phyloP scores from a whole-genome alignment of 2,329 filamentous ascomycete genomes.

The Neofusicoccum ribis region DNA sequence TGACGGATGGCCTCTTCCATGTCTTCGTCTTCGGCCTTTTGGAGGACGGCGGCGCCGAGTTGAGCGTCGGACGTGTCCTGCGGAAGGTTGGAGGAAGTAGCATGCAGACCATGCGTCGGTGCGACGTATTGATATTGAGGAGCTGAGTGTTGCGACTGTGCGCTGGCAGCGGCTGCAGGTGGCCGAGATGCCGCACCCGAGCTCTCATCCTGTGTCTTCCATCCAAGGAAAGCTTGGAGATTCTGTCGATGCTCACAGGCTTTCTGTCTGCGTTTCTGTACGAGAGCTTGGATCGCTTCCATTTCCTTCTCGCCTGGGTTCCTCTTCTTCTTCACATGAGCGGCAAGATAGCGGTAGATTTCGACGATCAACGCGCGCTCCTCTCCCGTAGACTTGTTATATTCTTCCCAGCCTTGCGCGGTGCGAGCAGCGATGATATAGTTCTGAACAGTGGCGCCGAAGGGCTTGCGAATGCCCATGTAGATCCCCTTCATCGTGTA shows the following conservation, averaged over 20 bases:
- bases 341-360: constrained; percentile 63
- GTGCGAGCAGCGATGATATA: constrained; percentile 79
- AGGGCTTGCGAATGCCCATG: constrained; percentile 70
- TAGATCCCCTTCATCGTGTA: constrained; percentile 83
- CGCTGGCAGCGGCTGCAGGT: not conserved
- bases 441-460: constrained; percentile 70
- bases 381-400: constrained; percentile 52
- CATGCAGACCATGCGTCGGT: not conserved
- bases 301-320: constrained; percentile 52
- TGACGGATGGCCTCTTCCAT: constrained; percentile 70
- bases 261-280: constrained; percentile 30
- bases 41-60: constrained; percentile 22
- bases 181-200: not conserved
- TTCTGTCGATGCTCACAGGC: constrained; percentile 26
- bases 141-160: not conserved
- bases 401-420: constrained; percentile 71
- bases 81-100: not conserved
- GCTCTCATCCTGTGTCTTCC: not conserved
- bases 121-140: not conserved
- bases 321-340: constrained; percentile 59
- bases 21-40: constrained; percentile 35
- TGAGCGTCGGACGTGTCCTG: not conserved
- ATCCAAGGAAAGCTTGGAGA: not conserved
- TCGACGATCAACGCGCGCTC: constrained; percentile 66
- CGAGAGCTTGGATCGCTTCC: constrained; percentile 50